Base-by-base conservation (phyloP, 106 monocot species). In the Dendrobium nobile region DNA sequence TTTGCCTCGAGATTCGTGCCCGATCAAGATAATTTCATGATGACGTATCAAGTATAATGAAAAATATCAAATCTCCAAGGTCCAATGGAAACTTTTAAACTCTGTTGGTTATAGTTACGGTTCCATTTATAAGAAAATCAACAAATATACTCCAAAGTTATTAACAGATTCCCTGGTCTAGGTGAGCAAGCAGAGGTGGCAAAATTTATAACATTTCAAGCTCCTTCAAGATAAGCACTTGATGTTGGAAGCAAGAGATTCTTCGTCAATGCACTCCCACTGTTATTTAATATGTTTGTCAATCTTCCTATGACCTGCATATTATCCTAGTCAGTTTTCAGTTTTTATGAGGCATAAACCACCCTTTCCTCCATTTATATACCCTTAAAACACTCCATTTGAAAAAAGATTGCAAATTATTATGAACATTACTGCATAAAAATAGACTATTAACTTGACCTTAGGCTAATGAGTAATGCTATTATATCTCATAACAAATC, bases 81-180 rank as follows among this genome's bases (percentile, higher is more conserved):
- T 44, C 74, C 74, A 22, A 11, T 70, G 37, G 37, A 70, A 74
- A 44, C 43, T 43, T 44, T 42, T n/a, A 43, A 15, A n/a, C 43
- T 7, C n/a, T n/a, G 42, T 8, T 13, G 15, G 41, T 42, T 7
- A 74, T 74, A 44, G 20, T 44, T 42, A 20, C n/a, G 42, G 43
- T 43, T 9, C 13, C 20, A 74, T 44, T 43, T 18, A 7, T 19
- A 43, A 28, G 2, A 74, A 74, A 41, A 41, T 42, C 41, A 74
- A 44, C 40, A 74, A 74, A 74, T 74, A 74, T 74, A 74, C 43
- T 43, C 42, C 74, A 43, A 43, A 19, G 40, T 37, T 37, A 70
- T 28, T 42, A n/a, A 74, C 16, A 74, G 72, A 33, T 37, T 37
- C 16, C 74, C 16, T 4, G 2, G 7, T 41, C 16, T 15, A 70